Conservation (phyloP, 2,329 filamentous ascomycete genomes). For the Cytospora leucostoma region DNA sequence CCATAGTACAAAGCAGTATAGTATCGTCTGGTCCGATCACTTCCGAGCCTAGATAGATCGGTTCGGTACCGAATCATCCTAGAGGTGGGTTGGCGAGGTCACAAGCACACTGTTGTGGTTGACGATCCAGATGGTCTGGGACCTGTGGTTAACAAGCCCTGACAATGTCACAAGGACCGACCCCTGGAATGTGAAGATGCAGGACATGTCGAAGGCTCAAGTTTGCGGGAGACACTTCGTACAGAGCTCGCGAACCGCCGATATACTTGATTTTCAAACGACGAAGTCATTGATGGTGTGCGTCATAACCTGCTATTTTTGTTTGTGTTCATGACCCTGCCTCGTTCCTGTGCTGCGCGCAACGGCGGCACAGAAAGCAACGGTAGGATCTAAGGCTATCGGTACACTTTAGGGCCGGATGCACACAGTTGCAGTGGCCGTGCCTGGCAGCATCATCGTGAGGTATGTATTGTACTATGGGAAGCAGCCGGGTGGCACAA, state of each 20-base stretch:
- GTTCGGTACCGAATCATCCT: conserved; percentile 14
- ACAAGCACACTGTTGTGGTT: conserved; percentile 13
- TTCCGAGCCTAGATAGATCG: conserved; percentile 14
- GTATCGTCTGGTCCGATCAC: conserved; percentile 12
- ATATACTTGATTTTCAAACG: conserved; percentile 1
- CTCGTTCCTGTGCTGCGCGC: conserved; percentile 11
- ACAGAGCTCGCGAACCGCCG: not conserved
- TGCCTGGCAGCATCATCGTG: conserved; percentile 20
- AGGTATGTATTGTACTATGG: not conserved
- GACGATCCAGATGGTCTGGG: conserved; percentile 12
- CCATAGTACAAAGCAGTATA: not conserved
- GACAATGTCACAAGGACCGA: conserved; percentile 10
- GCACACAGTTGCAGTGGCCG: conserved; percentile 10
- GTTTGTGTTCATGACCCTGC: conserved; percentile 15
- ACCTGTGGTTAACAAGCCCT: conserved; percentile 11
- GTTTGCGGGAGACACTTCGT: conserved; percentile 1
- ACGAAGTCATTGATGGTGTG: not conserved
- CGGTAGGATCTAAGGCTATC: conserved; percentile 1
- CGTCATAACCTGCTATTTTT: conserved; percentile 17
- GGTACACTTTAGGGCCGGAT: not conserved
- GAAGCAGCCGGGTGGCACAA: conserved; percentile 7
- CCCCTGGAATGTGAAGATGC: conserved; percentile 18
- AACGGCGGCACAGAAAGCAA: conserved; percentile 8
- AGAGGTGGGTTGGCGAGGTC: conserved; percentile 14
- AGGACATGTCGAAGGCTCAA: not conserved